Base-by-base conservation (phyloP, 495 filamentous ascomycete genomes). In the Aspergillus indologenus region DNA sequence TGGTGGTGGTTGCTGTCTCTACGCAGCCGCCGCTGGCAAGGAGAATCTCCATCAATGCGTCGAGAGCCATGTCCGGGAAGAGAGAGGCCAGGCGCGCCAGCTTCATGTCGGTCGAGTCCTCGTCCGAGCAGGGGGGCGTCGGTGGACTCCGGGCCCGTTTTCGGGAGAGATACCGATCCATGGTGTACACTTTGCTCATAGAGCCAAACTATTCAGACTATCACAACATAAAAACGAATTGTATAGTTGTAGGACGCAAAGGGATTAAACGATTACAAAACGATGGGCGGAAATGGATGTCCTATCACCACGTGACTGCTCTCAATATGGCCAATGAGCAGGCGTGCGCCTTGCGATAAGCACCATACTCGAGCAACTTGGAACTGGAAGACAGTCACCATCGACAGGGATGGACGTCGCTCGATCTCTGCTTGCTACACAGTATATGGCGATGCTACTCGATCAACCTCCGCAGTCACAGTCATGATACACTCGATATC, bases 101-200 rank as follows among this genome's bases (percentile, higher is more conserved):
- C 66, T 96, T 97, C 61, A 94, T 72, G 64, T 98, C 93, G 0
- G 93, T 98, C 4, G 89, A 87, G 19, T 92, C 88, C 17, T 91
- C 84, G 7, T 62, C 61, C 40, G 40, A 21, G 17, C 52, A 45
- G 20, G 7, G 44, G 44, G 20, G 34, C 11, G n/a, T 11, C 17
- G 31, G 53, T 21, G 55, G 52, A 8, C 72, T 74, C 58, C 71
- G 73, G 44, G 76, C 71, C 57, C 72, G 70, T 65, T 87, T 88
- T 24, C 76, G 70, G 3, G 80, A 80, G 21, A 86, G 46, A 61
- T 81, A 87, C 6, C 75, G 69, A 54, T 89, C 85, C 86, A 88
- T 87, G 18, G 42, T 26, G 26, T 29, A 29, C 26, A 4, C 9
- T 29, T 29, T 29, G 3, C 26, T 29, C 3, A 9, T 3, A 29